A percentile compares a stretch with the other conserved stretches of the same genome.
Conservation (phyloP, 2,329 filamentous ascomycete species). For the Fonsecaea pugnacius region DNA sequence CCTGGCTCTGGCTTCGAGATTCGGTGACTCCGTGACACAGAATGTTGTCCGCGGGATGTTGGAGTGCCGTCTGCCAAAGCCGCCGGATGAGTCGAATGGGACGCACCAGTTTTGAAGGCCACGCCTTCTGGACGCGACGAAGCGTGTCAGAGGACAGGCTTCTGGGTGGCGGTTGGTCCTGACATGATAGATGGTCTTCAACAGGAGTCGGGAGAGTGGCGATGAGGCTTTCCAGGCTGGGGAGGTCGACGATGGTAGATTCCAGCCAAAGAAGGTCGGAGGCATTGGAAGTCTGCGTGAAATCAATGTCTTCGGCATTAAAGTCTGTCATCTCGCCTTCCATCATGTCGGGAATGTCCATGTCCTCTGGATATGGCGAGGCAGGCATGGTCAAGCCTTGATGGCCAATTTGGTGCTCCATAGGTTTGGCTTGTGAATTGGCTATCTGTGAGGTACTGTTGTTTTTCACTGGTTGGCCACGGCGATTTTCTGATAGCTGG, state of each 20-base stretch:
- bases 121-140: neutral
- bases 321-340: neutral
- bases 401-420: neutral
- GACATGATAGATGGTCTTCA: neutral
- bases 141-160: neutral
- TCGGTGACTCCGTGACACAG: neutral
- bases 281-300: neutral
- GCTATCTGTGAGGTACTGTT: neutral
- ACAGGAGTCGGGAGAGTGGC: neutral
- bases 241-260: neutral
- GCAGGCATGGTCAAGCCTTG: neutral
- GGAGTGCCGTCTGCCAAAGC: conserved; percentile 11
- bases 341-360: neutral
- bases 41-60: conserved; percentile 16
- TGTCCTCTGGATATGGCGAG: neutral
- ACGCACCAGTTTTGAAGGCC: neutral
- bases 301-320: neutral
- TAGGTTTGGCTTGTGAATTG: neutral
- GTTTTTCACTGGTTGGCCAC: neutral
- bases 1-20: neutral
- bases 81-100: conserved; percentile 10
- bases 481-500: neutral
- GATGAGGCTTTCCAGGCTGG: neutral
- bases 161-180: neutral
- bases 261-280: neutral